A percentile compares a stretch with the other conserved stretches of the same genome.
Evolutionary conservation across 78 protist genomes (phyloP).

Genomic region (Andalucia godoyi): DNA sequence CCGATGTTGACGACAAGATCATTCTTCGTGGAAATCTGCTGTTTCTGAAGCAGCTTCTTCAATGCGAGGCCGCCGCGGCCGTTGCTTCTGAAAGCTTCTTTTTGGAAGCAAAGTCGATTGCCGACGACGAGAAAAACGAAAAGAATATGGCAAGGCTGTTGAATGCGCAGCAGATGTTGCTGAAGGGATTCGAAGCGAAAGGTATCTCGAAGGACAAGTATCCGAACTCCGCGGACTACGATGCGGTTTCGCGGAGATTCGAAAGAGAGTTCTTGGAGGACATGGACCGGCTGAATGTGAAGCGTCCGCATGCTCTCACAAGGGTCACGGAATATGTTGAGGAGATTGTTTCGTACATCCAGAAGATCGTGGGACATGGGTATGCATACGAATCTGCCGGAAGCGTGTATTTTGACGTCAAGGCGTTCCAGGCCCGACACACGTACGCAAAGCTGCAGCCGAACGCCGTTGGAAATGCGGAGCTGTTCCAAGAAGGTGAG

Average conservation of each 20-base stretch:
- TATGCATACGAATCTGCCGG: slow-evolving; percentile 68
- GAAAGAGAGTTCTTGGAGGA: slow-evolving; percentile 77
- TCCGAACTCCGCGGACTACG: not conserved
- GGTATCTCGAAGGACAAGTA: not conserved
- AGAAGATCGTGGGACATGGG: slow-evolving; percentile 65
- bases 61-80: not conserved
- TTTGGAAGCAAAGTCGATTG: not conserved
- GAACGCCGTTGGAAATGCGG: slow-evolving; percentile 36
- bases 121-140: not conserved
- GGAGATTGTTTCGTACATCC: slow-evolving; percentile 70
- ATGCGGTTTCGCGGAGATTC: slow-evolving; percentile 23
- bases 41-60: slow-evolving; percentile 19
- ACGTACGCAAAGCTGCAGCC: slow-evolving; percentile 69
- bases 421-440: slow-evolving; percentile 35
- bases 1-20: slow-evolving; percentile 99
- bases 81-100: not conserved
- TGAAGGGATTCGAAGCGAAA: not conserved
- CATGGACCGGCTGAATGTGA: slow-evolving; percentile 57
- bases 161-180: not conserved
- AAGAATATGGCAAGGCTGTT: not conserved
- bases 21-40: slow-evolving; percentile 60
- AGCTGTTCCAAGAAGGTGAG: slow-evolving; percentile 57
- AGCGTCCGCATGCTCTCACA: slow-evolving; percentile 75
- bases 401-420: slow-evolving; percentile 69
- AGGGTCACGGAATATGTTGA: slow-evolving; percentile 95